Evolutionary conservation across 1,284 basidiomycete genomes (phyloP), one percentile per base, ranked within the genome.

Genomic region (Puccinia novopanici): DNA sequence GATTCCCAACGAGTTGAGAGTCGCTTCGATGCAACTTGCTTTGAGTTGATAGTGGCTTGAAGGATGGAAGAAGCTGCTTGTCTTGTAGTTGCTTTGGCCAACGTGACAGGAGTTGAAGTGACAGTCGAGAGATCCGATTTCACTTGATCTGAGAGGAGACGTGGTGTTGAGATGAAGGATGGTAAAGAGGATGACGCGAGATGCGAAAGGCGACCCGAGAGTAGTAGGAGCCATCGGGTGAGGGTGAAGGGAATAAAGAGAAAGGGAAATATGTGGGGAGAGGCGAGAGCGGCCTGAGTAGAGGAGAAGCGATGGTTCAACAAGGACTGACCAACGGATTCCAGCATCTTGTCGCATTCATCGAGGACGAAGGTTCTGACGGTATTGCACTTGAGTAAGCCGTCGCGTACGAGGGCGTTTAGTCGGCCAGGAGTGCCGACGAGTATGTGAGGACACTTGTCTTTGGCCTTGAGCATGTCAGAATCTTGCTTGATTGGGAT

Each of bases 311-410:
- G 67, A 27, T 55, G 42, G 96, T 95, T 96, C 92, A 98, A 42
- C n/a, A n/a, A n/a, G 27, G 42, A 97, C 95, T 96, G 92, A 98
- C 95, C 95, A 89, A 99, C 94, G 91, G 95, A 93, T 90, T 99
- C 97, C 86, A 99, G 92, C 94, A 99, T 98, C 91, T 99, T 99
- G 90, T 99, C 97, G 89, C 97, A 99, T 89, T 99, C 97, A 90
- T 99, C 97, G 86, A 99, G 89, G 82, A 98, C 95, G 88, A 99
- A 99, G 89, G 98, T 95, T 89, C 97, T 96, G 87, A 97, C 93
- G 86, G 94, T 92, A 87, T 92, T 91, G 83, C 92, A 92, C 86
- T 96, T 94, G 87, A 98, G 87, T 82, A 92, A 90, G 89, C 97
- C 97, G 88, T 98, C 95, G 84, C 94, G 89, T 75, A 91, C 90